phyloP scores from a whole-genome alignment of 495 filamentous ascomycete genomes.

The Rhizodiscina lignyota region DNA sequence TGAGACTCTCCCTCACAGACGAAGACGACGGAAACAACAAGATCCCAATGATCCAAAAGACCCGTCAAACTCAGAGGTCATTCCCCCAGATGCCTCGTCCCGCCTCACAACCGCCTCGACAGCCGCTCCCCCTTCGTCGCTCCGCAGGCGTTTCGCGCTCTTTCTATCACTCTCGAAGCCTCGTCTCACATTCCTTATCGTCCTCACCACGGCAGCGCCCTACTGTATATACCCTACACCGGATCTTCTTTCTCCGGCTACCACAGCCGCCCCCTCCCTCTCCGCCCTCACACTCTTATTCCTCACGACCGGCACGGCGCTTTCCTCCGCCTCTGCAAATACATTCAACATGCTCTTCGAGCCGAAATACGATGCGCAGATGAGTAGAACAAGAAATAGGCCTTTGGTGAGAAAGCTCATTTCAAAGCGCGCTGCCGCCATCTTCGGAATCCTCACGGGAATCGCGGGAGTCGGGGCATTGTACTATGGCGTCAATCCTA shows the following conservation, averaged over 20 bases:
- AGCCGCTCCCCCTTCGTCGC: conserved; percentile 44
- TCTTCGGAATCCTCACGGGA: conserved; percentile 63
- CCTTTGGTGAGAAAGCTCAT: conserved; percentile 77
- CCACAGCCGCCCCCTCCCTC: conserved; percentile 63
- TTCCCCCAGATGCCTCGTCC: conserved; percentile 74
- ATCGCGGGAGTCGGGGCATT: conserved; percentile 47
- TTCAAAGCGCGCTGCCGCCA: conserved; percentile 50
- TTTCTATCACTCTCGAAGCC: conserved; percentile 89
- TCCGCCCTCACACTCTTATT: conserved; percentile 82
- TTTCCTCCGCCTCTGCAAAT: conserved; percentile 76
- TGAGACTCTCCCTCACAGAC: conserved; percentile 20
- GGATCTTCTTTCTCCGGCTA: conserved; percentile 50
- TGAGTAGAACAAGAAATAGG: conserved; percentile 79
- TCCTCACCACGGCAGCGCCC: conserved; percentile 78
- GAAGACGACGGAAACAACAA: conserved; percentile 16
- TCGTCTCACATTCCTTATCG: conserved; percentile 77
- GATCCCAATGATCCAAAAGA: conserved; percentile 5
- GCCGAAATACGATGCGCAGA: conserved; percentile 74
- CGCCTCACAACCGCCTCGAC: conserved; percentile 58
- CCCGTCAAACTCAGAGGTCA: conserved; percentile 11
- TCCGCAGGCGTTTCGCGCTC: conserved; percentile 63
- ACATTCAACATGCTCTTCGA: conserved; percentile 96
- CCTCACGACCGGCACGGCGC: conserved; percentile 75
- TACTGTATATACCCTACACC: conserved; percentile 89
- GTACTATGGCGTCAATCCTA: conserved; percentile 86